Evolutionary conservation across 2,329 filamentous ascomycete species (phyloP), one percentile per base, ranked within the genome.

Genomic region (Cladosporium sp.): DNA sequence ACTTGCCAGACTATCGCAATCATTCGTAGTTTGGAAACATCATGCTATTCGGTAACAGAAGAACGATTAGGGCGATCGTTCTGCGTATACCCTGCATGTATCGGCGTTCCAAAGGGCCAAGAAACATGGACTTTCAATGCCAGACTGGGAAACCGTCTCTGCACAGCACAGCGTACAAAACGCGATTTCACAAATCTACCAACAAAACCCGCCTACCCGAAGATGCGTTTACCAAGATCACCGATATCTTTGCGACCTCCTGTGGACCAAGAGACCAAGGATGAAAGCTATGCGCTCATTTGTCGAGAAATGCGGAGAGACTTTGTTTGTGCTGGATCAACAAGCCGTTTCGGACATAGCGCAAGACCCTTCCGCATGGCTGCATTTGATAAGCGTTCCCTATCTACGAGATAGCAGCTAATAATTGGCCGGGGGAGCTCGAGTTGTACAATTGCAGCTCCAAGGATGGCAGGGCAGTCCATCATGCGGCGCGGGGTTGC

Each of bases 381-480:
- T 46, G 23, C 14, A 16, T 46, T 26, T 59, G 55, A 57, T 46
- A 59, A 59, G 56, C 56, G 37, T 26, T 46, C 21, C 33, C 55
- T 57, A 57, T 57, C 55, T 57, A 23, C 31, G 55, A 23, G 31
- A 31, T 18, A 14, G 23, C 16, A 28, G 37, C 56, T 37, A 2
- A 59, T 44, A 14, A 58, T 59, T 59, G 56, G 56, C 16, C 16
- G 35, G 14, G n/a, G 28, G 21, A 16, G 55, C n/a, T 28, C 16
- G 21, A 3, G 23, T 35, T 49, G 44, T 35, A 26, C 46, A 28
- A 14, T 35, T 62, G 31, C 28, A 44, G 49, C 46, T 57, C 59
- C 58, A 56, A 62, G 40, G 33, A 62, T 60, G 49, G 58, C 44
- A 62, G 44, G 64, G 28, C 23, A 28, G 33, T 62, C 64, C 58